A percentile compares a stretch with the other conserved stretches of the same genome.
Conservation (phyloP, 768 basidiomycete genomes). For the Pisolithus sp. region DNA sequence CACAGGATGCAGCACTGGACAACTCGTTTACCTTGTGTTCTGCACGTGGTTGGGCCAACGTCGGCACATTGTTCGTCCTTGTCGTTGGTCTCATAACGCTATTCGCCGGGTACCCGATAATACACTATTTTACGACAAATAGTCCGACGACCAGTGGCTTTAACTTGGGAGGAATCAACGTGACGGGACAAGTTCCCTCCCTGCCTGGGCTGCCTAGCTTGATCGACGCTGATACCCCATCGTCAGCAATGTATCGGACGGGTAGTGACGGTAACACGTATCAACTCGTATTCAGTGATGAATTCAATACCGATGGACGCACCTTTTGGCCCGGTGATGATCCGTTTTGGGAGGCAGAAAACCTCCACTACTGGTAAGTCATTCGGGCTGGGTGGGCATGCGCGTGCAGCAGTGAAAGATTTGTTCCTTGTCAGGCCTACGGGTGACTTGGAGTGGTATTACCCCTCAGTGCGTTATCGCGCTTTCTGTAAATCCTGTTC, state of each 20-base stretch:
- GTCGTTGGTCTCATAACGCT: conserved; percentile 63
- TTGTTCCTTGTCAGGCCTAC: conserved; percentile 39
- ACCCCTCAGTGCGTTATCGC: conserved; percentile 46
- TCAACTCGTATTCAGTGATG: conserved; percentile 83
- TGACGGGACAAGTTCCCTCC: conserved; percentile 77
- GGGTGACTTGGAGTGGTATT: conserved; percentile 81
- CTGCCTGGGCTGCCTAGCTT: conserved; percentile 61
- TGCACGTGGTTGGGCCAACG: conserved; percentile 76
- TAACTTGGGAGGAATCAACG: conserved; percentile 83
- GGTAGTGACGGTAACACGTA: conserved; percentile 76
- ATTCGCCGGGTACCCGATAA: conserved; percentile 87
- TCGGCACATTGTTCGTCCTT: conserved; percentile 64
- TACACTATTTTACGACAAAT: conserved; percentile 43
- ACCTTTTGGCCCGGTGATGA: conserved; percentile 79
- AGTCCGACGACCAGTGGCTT: conserved; percentile 41
- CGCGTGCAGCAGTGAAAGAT: background rate
- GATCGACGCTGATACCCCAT: conserved; percentile 75
- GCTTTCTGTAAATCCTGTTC: background rate
- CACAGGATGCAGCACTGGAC: conserved; percentile 56
- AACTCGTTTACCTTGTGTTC: conserved; percentile 70
- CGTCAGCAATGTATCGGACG: conserved; percentile 44
- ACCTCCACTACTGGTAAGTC: conserved; percentile 74
- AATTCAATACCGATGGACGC: conserved; percentile 68
- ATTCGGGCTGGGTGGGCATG: background rate
- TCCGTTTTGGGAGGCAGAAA: conserved; percentile 80